Evolutionary conservation across 345 rosid species (phyloP), one percentile per base, ranked within the genome.

Genomic region (Corymbia maculata): DNA sequence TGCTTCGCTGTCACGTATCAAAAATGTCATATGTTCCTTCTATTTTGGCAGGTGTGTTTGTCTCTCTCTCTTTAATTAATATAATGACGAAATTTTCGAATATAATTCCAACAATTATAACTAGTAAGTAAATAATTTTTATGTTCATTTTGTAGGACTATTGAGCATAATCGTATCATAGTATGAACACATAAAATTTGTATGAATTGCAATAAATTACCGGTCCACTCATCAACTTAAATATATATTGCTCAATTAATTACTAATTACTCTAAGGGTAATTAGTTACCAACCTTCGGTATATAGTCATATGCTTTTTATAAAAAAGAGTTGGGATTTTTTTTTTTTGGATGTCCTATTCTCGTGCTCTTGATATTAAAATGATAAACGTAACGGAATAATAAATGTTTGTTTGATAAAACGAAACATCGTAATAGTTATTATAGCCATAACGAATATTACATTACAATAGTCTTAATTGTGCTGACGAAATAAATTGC

Each of bases 401-500:
- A 51, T 15, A 15, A 3, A 9, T 21, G 11, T 55, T 55, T 7
- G 26, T 21, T 21, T 9, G 21, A 9, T 55, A 8, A 55, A 55
- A 55, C 10, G 21, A 53, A 53, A 53, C 26, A 1, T 51, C 16
- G 19, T 52, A 52, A 15, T 52, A 52, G 16, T 15, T 52, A 52
- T 15, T 52, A 52, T 13, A 55, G 21, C 24, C 4, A 21, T 68
- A 32, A 32, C 0, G 7, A 6, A 10, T 32, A 19, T 68, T 32
- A 32, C 45, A 68, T 68, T 68, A 16, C 0, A n/a, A n/a, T n/a
- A 2, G 3, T 45, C 24, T 32, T 32, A 32, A 9, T n/a, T n/a
- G 13, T n/a, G n/a, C 2, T 0, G 14, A 64, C 0, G 2, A 64
- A n/a, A 7, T 64, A 64, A n/a, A n/a, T 64, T 2, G 42, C 9